Conservation (phyloP, 2,329 filamentous ascomycete species). For the Neurospora sp. region DNA sequence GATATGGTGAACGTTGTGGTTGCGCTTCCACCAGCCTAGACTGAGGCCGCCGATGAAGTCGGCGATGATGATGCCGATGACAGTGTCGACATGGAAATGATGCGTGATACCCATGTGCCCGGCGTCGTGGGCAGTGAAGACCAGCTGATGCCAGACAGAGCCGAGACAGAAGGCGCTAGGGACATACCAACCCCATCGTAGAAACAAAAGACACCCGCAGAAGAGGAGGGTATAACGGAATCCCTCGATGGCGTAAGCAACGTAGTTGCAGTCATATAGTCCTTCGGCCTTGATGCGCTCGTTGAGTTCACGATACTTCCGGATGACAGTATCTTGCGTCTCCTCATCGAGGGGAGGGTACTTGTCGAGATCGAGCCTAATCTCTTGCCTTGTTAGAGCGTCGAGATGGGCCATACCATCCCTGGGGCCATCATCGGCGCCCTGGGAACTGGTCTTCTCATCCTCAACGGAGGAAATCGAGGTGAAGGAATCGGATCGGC, state of each 20-base stretch:
- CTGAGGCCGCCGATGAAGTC: slow-evolving; percentile 85
- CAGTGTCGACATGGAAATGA: slow-evolving; percentile 69
- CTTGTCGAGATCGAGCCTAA: slow-evolving; percentile 64
- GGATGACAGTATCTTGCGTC: slow-evolving; percentile 66
- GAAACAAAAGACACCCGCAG: slow-evolving; percentile 46
- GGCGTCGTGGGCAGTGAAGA: slow-evolving; percentile 89
- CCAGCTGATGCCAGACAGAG: slow-evolving; percentile 84
- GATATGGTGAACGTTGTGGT: slow-evolving; percentile 93
- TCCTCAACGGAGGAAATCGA: slow-evolving; percentile 46
- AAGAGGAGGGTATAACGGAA: slow-evolving; percentile 63
- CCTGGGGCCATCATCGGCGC: slow-evolving; percentile 26
- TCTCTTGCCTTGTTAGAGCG: slow-evolving; percentile 61
- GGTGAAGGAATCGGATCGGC: slow-evolving; percentile 42
- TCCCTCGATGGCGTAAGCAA: slow-evolving; percentile 65
- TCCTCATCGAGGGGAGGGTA: slow-evolving; percentile 68
- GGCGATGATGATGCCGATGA: slow-evolving; percentile 82
- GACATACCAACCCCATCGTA: slow-evolving; percentile 56
- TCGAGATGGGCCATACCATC: slow-evolving; percentile 59
- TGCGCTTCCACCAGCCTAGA: slow-evolving; percentile 94
- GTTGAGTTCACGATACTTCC: slow-evolving; percentile 73
- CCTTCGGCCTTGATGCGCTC: slow-evolving; percentile 61
- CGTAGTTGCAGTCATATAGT: slow-evolving; percentile 78
- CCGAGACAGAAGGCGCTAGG: slow-evolving; percentile 68
- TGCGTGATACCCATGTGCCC: slow-evolving; percentile 98
- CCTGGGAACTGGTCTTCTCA: slow-evolving; percentile 22